These are phyloP conservation scores for Saturnispora sekii DNA, from an alignment of 805 yeast species.

Conservation along the genomic window DNA sequence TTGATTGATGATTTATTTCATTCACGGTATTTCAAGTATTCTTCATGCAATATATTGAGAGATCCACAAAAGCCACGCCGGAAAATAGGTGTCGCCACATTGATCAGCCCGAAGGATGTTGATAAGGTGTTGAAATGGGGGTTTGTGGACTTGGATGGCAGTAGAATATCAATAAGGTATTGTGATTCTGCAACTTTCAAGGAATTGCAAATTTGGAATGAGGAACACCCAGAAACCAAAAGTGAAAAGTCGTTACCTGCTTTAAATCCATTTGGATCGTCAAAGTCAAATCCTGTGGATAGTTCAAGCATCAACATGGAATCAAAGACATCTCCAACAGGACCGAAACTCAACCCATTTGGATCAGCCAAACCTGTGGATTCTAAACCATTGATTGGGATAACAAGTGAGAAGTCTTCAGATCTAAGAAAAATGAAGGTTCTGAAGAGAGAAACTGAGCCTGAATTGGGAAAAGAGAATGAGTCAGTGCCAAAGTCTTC, in stretches of 20 bases:
- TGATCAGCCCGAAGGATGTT: conserved; percentile 41
- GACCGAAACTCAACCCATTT: conserved; percentile 54
- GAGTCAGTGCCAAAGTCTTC: no score
- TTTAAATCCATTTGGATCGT: conserved; percentile 58
- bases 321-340: not conserved
- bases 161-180: conserved; percentile 25
- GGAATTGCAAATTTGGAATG: conserved; percentile 22
- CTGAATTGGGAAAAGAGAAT: no score
- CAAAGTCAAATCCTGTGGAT: not conserved
- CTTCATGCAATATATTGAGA: conserved; percentile 47
- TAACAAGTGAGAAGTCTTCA: conserved; percentile 11
- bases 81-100: conserved; percentile 57
- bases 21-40: conserved; percentile 49
- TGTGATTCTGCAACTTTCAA: conserved; percentile 33
- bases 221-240: conserved; percentile 15
- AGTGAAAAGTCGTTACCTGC: conserved; percentile 4
- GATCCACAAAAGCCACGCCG: conserved; percentile 29
- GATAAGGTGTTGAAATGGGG: conserved; percentile 53
- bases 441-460: no score
- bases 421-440: no score
- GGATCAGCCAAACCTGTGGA: conserved; percentile 85
- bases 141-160: conserved; percentile 37
- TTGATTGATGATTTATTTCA: conserved; percentile 51
- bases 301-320: not conserved
- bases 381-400: conserved; percentile 35